Evolutionary conservation across 345 rosid genomes (phyloP), one percentile per base, ranked within the genome.

Genomic region (Moricandia moricandioides): DNA sequence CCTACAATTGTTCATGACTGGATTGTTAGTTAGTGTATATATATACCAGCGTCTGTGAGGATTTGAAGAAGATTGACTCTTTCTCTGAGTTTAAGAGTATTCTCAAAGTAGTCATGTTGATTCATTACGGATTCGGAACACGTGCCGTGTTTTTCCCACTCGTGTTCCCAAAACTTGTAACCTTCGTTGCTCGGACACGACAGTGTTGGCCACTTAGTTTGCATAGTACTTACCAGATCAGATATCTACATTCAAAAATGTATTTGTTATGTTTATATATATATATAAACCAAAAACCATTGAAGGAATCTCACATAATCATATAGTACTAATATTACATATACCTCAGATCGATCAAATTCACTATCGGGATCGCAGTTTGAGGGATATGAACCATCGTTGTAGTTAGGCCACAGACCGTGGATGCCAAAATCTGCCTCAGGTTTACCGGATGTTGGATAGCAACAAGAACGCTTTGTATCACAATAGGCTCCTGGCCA

Each of bases 401-500:
- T 86, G 80, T 88, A 86, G 60, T 93, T 87, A 29, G 98, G 96
- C 98, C 98, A 93, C 12, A 92, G 89, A 16, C 98, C 98, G 35
- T 90, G 98, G 63, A 90, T 88, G 56, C 97, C 87, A 52, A 93
- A 93, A 85, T 90, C 93, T 3, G 97, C 84, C 0, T 71, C 84
- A 0, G 98, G 98, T 73, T 90, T 93, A 61, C 98, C 98, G 0
- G 88, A 73, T 43, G 81, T 85, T 29, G 98, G 98, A 77, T 93
- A 90, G 76, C 97, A 93, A 57, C 98, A 92, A 24, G 80, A 66
- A 1, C 76, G 85, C 47, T 73, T 75, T 16, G 95, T 81, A 76
- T 90, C 93, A 52, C 97, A 91, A 68, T 89, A 91, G 0, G 98
- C 80, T 60, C 98, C 98, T 6, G 98, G 98, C 97, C 98, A 91